Percentiles rank a stretch among this genome's conserved stretches.
phyloP scores from a whole-genome alignment of 2,329 filamentous ascomycete species.

The Aureobasidium sp. region DNA sequence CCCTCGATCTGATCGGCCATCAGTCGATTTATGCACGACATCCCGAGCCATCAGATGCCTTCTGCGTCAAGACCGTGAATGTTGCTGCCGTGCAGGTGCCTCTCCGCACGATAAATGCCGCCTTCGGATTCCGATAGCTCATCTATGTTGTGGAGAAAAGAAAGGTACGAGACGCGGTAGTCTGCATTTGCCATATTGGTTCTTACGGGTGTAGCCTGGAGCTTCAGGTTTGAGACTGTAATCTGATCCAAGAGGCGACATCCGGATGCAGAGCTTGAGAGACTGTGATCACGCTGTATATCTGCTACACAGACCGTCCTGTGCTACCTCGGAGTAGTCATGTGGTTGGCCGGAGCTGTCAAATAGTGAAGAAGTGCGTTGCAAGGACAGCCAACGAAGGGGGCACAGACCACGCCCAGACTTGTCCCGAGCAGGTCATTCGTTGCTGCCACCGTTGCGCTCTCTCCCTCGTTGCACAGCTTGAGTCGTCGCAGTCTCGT shows the following conservation, averaged over 20 bases:
- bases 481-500: background rate
- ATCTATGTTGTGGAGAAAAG: background rate
- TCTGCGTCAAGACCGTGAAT: background rate
- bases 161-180: background rate
- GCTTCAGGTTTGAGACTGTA: background rate
- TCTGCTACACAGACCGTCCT: background rate
- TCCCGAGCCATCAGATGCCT: background rate
- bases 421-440: background rate
- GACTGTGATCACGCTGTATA: background rate
- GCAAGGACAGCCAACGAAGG: background rate
- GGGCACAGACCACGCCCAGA: background rate
- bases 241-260: background rate
- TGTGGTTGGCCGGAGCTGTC: background rate
- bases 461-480: background rate
- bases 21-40: constrained; percentile 10
- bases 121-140: background rate
- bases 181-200: background rate
- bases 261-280: background rate
- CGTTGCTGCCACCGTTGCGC: constrained; percentile 1
- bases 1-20: background rate
- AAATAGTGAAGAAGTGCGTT: background rate
- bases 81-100: background rate
- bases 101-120: background rate
- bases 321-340: background rate
- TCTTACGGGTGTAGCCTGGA: background rate